These are phyloP conservation scores for Turritis glabra DNA, from an alignment of 345 rosid species.

Conservation along the genomic window DNA sequence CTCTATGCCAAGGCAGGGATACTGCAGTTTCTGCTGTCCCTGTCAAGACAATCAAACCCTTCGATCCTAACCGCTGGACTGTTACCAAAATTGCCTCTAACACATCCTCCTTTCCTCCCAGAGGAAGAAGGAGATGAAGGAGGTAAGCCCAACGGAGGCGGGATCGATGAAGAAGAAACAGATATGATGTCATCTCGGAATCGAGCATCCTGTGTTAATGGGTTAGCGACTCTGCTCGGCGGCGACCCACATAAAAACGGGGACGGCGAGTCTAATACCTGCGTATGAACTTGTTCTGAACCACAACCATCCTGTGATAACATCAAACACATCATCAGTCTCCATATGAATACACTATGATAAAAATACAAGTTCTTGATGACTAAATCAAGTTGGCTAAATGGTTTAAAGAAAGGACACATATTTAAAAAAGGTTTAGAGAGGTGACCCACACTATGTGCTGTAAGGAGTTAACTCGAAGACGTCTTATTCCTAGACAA, in stretches of 20 bases:
- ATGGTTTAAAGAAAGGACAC: not conserved
- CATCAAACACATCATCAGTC: not conserved
- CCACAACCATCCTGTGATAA: constrained; percentile 61
- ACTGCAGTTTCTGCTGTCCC: constrained; percentile 72
- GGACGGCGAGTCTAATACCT: constrained; percentile 48
- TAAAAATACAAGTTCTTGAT: not conserved
- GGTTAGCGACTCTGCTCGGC: constrained; percentile 99
- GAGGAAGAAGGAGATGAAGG: constrained; percentile 67
- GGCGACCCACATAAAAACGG: constrained; percentile 98
- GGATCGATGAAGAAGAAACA: constrained; percentile 29
- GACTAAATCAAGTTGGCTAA: constrained; percentile 12
- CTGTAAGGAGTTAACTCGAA: constrained; percentile 32
- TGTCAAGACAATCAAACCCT: constrained; percentile 93
- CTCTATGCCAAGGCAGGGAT: constrained; percentile 83
- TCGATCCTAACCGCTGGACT: constrained; percentile 87
- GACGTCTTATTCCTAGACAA: constrained; percentile 27
- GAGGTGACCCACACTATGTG: constrained; percentile 22
- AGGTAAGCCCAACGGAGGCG: constrained; percentile 33
- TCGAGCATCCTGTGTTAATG: constrained; percentile 86
- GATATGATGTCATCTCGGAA: constrained; percentile 65
- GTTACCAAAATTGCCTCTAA: constrained; percentile 78
- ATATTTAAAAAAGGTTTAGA: not conserved
- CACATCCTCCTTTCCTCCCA: constrained; percentile 66
- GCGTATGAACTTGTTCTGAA: constrained; percentile 63
- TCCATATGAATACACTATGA: not conserved